Percentiles rank a stretch among this genome's conserved stretches.
Conservation (phyloP, 176 grass and related monocot genomes). For the Triticum monococcum region DNA sequence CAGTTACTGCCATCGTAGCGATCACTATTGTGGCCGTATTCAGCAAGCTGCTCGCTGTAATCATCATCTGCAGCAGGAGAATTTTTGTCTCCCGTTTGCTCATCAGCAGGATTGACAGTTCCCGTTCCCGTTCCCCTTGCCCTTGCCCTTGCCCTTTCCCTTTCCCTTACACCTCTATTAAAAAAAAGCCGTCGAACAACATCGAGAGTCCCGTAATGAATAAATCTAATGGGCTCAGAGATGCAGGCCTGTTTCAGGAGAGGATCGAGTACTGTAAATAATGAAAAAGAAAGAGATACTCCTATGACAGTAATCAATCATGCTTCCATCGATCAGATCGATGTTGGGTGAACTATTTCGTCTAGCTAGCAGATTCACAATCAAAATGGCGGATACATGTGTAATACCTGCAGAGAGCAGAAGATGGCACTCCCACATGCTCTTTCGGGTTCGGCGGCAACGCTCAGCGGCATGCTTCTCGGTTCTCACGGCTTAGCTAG, state of each 20-base stretch:
- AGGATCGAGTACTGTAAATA: neutral
- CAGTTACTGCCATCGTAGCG: too few species aligned
- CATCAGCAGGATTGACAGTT: neutral
- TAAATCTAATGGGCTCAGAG: neutral
- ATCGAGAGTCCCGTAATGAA: neutral
- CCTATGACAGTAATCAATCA: neutral
- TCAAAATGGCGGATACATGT: neutral
- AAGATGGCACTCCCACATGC: neutral
- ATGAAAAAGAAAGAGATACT: neutral
- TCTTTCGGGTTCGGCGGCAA: neutral
- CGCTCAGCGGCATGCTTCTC: neutral
- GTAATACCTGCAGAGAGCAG: neutral
- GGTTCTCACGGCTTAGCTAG: neutral
- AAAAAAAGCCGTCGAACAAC: neutral
- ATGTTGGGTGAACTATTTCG: neutral
- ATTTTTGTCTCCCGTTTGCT: neutral
- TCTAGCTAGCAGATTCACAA: neutral
- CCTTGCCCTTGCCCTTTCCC: neutral
- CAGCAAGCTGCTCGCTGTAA: neutral
- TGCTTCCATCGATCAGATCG: neutral
- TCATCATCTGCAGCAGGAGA: neutral
- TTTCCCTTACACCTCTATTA: neutral
- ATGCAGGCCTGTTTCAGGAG: neutral
- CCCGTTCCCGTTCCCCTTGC: neutral
- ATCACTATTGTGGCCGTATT: too few species aligned